Base-by-base conservation (phyloP, 2,329 filamentous ascomycete genomes). In the Eurotiales sp. region DNA sequence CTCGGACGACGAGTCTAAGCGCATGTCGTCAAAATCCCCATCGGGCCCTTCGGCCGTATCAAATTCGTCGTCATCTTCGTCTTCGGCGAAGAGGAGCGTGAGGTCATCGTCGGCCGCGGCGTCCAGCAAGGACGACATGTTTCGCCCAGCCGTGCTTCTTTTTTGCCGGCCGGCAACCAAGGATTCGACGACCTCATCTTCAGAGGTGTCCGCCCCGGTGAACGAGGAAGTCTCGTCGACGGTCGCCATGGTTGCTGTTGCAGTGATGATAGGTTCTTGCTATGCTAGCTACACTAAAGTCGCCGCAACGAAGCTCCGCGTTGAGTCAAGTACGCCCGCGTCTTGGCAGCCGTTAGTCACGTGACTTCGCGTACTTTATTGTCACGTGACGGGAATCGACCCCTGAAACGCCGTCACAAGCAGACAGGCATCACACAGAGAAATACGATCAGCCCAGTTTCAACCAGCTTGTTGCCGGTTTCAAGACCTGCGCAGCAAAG, bases 1-100 rank as follows among this genome's bases (percentile, higher is more conserved):
- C 57, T 89, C 87, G 0, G 84, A 88, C 0, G 89, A 95, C 12
- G 87, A 91, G 62, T 95, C 90, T 75, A 96, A 86, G 42, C 88
- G 85, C 59, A 88, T 84, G 64, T 96, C 92, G 1, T 86, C 88
- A 2, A 75, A 82, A 49, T 81, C 80, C 10, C 78, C 79, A 7
- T 59, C 70, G 22, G 78, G 79, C 11, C 59, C 71, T 47, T 61
- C 68, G 15, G 61, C 64, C 7, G 58, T 55, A 12, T 67, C 66
- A 32, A 72, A 74, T 30, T 72, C 72, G 22, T 68, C 68, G 41
- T 82, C 75, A 52, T 79, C 77, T 25, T 79, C 85, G 6, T 78
- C 82, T 61, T 90, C 86, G 49, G 82, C 84, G 70, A 91, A 71
- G 2, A 71, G 57, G 86, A 55, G 86, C 79, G 52, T 76, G 76